Evolutionary conservation across 176 grass and related monocot genomes (phyloP), one percentile per base, ranked within the genome.

Genomic region (Puccinellia tenuiflora): DNA sequence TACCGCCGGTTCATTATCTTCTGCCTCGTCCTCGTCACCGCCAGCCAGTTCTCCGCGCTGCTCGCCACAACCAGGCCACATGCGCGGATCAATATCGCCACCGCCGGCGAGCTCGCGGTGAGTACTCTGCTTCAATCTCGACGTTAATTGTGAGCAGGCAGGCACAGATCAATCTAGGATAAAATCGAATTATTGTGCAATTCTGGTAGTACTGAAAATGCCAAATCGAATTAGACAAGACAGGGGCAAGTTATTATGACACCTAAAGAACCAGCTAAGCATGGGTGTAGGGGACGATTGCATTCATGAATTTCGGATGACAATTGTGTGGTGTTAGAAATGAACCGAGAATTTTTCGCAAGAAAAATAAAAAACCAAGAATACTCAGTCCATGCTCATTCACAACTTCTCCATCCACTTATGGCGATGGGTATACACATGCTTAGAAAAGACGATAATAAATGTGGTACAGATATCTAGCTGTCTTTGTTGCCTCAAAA

Each of bases 31-130:
- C 85, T 92, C 42, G 92, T 91, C 81, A 91, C 96, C 54, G 89
- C 86, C 39, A 90, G 79, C 87, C 90, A 98, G 75, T 95, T 98
- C 66, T 81, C 85, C 39, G 84, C 96, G 20, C 85, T 98, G 14
- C 85, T 98, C 35, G 56, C 92, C 64, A 90, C 90, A 62, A 94
- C 92, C 62, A 86, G 96, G 35, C 92, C 85, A 4, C 92, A 95
- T 45, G 82, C 92, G 8, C 40, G 70, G 13, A 89, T 90, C 88
- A 87, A 95, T 21, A 34, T 98, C 69, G 79, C 79, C 71, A 92
- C 87, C 82, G 80, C 90, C 73, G 96, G 96, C 29, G 96, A 98
- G 38, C 92, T 98, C 82, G 82, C 84, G 39, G 96, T 98, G 2
- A 98, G 86, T 16, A n/a, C 37, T 79, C 43, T 64, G 45, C 69